A percentile compares a stretch with the other conserved stretches of the same genome.
phyloP scores from a whole-genome alignment of 2,329 filamentous ascomycete genomes.

The Macrophomina phaseolina region DNA sequence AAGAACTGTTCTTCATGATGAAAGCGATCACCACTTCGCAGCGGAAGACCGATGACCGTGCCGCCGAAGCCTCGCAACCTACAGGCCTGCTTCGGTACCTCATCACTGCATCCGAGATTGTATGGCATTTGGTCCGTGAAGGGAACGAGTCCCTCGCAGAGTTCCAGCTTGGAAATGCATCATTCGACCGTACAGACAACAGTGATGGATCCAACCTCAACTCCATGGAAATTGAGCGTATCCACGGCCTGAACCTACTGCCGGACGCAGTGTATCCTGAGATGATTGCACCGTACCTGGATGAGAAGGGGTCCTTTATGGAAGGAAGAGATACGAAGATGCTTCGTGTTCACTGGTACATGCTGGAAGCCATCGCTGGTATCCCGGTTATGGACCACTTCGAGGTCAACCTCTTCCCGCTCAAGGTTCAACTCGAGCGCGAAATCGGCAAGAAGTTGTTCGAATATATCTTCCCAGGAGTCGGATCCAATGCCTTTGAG shows the following conservation, averaged over 20 bases:
- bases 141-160: slow-evolving; percentile 88
- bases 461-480: slow-evolving; percentile 94
- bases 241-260: slow-evolving; percentile 88
- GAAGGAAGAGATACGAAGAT: slow-evolving; percentile 75
- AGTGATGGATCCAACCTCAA: slow-evolving; percentile 97
- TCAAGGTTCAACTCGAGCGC: slow-evolving; percentile 91
- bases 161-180: slow-evolving; percentile 86
- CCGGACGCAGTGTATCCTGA: slow-evolving; percentile 92
- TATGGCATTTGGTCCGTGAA: slow-evolving; percentile 94
- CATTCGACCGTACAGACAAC: slow-evolving; percentile 95
- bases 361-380: slow-evolving; percentile 96
- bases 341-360: slow-evolving; percentile 95
- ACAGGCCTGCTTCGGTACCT: slow-evolving; percentile 88
- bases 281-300: slow-evolving; percentile 89
- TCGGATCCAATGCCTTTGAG: slow-evolving; percentile 59
- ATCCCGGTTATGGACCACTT: slow-evolving; percentile 98
- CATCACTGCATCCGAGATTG: slow-evolving; percentile 91
- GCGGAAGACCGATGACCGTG: slow-evolving; percentile 75
- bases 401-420: slow-evolving; percentile 88
- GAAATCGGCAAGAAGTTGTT: slow-evolving; percentile 93
- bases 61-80: slow-evolving; percentile 66
- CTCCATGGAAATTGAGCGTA: slow-evolving; percentile 82
- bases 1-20: slow-evolving; percentile 99
- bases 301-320: slow-evolving; percentile 60
- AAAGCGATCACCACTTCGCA: slow-evolving; percentile 98